phyloP scores from a whole-genome alignment of 495 filamentous ascomycete species.

The Chlorociboria aeruginascens region DNA sequence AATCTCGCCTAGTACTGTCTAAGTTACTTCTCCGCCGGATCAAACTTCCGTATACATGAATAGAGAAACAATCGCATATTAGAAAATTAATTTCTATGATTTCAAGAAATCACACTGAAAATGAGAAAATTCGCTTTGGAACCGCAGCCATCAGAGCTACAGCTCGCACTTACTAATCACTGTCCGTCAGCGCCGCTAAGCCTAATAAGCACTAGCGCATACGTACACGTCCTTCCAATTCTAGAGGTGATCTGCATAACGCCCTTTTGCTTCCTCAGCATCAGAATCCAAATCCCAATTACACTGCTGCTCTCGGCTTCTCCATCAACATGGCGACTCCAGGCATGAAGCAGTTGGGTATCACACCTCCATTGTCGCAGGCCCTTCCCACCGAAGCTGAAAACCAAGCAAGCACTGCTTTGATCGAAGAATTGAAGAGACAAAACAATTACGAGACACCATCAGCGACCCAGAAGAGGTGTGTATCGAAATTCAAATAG shows the following conservation, averaged over 20 bases:
- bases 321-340: constrained; percentile 12
- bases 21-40: too few relatives aligned
- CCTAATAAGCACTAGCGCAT: background rate
- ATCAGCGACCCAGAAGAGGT: constrained; percentile 72
- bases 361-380: constrained; percentile 74
- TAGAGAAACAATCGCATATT: too few relatives aligned
- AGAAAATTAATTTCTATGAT: too few relatives aligned
- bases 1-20: too few relatives aligned
- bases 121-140: too few relatives aligned
- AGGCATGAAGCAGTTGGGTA: constrained; percentile 32
- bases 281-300: background rate
- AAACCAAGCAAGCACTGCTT: constrained; percentile 57
- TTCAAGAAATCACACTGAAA: too few relatives aligned
- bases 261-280: background rate
- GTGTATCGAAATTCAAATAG: constrained; percentile 11
- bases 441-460: constrained; percentile 85
- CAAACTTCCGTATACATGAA: too few relatives aligned
- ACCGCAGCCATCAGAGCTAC: too few relatives aligned
- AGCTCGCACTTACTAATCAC: too few relatives aligned
- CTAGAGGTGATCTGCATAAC: background rate
- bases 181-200: background rate
- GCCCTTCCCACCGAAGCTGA: constrained; percentile 64
- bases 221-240: background rate
- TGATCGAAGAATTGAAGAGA: constrained; percentile 68
- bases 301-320: background rate